Evolutionary conservation across 805 yeast species (phyloP), one percentile per base, ranked within the genome.

Genomic region (Yamadazyma tumulicola): DNA sequence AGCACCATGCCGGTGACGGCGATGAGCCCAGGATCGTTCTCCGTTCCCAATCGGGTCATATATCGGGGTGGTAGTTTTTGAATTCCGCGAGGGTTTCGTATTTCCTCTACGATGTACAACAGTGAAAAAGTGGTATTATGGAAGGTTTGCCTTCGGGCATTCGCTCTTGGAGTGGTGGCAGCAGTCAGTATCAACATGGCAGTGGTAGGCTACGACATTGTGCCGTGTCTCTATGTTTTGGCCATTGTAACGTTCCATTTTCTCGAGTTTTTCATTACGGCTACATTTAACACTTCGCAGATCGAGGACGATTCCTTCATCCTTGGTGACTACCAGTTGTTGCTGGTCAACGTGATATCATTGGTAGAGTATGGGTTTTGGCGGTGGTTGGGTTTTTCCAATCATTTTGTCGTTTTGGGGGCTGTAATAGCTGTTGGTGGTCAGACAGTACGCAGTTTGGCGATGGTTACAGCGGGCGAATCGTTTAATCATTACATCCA

Each of bases 381-480:
- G n/a, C n/a, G n/a, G n/a, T n/a, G n/a, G n/a, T n/a, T n/a, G n/a
- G n/a, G n/a, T n/a, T n/a, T n/a, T n/a, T n/a, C n/a, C n/a, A n/a
- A n/a, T n/a, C n/a, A n/a, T n/a, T 3, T 19, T 38, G 6, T 12
- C 6, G 14, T 7, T 13, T 8, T 66, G 1, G 97, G 96, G 0
- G 31, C 78, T 0, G 10, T 45, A 0, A 18, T 81, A 1, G 49
- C 77, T 0, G 16, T 76, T 0, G 24, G 56, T 1, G 96, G 97
- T 1, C 98, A 93, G 51, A 13, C 48, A 0, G 50, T 77, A 4
- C 70, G 98, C 34, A 72, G 91, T 1, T 33, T 68, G 22, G 91
- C 97, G 1, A 93, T 93, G 98, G 69, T 74, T 40, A 82, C 89
- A 0, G 96, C 97, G 0, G 85, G 88, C 2, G 72, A 74, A 34